Evolutionary conservation across 768 basidiomycete genomes (phyloP).

Genomic region (Hygrocybe coccinea): DNA sequence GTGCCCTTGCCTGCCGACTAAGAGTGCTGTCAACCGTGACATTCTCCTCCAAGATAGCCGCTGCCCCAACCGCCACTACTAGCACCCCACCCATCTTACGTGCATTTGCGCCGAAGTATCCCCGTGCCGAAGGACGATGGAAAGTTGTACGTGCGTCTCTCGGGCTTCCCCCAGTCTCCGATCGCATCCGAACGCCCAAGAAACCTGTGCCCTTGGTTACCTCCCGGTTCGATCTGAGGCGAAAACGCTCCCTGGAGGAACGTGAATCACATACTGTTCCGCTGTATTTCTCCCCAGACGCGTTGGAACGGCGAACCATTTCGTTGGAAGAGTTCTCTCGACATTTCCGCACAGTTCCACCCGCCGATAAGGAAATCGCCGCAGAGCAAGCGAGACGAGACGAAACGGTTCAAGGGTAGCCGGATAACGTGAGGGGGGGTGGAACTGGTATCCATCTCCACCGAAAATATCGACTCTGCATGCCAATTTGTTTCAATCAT

Average conservation of each 20-base stretch:
- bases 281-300: constrained; percentile 24
- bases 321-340: background rate
- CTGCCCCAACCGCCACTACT: background rate
- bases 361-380: background rate
- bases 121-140: constrained; percentile 30
- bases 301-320: constrained; percentile 3
- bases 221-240: constrained; percentile 21
- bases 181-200: background rate
- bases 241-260: constrained; percentile 15
- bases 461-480: too few relatives aligned
- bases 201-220: background rate
- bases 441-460: too few relatives aligned
- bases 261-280: constrained; percentile 7
- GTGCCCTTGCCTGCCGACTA: background rate
- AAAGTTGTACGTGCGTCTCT: constrained; percentile 27
- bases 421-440: too few relatives aligned
- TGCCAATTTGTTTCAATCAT: too few relatives aligned
- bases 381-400: background rate
- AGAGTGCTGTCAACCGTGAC: too few relatives aligned
- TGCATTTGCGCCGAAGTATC: background rate
- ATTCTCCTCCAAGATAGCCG: background rate
- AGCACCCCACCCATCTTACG: background rate
- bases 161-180: constrained; percentile 24
- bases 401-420: background rate
- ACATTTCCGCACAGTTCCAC: background rate